Evolutionary conservation across 176 grass and related monocot genomes (phyloP).

Genomic region (Raddia distichophylla): DNA sequence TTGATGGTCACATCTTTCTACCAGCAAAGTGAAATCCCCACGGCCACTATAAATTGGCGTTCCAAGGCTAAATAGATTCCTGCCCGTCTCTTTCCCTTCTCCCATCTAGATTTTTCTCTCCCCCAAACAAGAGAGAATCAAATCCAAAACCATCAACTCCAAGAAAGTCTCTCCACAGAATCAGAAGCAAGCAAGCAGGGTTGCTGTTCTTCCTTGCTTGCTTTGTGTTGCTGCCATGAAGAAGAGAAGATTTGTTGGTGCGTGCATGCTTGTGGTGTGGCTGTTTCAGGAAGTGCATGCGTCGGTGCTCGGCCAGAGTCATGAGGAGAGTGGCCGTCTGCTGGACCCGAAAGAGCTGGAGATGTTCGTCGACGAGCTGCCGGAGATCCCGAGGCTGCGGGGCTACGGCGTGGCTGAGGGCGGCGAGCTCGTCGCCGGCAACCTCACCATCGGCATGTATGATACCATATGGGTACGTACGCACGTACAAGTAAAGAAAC

Average conservation of each 20-base stretch:
- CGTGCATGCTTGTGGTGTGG: constrained; percentile 18
- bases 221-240: constrained; percentile 40
- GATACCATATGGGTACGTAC: constrained; percentile 82
- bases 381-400: constrained; percentile 68
- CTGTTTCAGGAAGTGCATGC: constrained; percentile 16
- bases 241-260: constrained; percentile 25
- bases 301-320: constrained; percentile 18
- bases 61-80: constrained; percentile 22
- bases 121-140: background rate
- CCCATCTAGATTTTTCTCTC: constrained; percentile 18
- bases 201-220: background rate
- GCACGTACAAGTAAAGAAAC: constrained; percentile 10
- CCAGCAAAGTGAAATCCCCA: background rate
- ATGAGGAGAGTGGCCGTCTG: constrained; percentile 21
- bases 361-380: constrained; percentile 95
- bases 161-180: background rate
- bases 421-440: constrained; percentile 66
- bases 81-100: background rate
- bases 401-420: constrained; percentile 43
- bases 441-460: constrained; percentile 91
- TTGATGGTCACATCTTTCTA: constrained; percentile 16
- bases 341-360: constrained; percentile 56
- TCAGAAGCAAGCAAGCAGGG: background rate
- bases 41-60: constrained; percentile 11
- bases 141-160: constrained; percentile 1